Evolutionary conservation across 257 asterid species (phyloP), one percentile per base, ranked within the genome.

Genomic region (Prunella vulgaris): DNA sequence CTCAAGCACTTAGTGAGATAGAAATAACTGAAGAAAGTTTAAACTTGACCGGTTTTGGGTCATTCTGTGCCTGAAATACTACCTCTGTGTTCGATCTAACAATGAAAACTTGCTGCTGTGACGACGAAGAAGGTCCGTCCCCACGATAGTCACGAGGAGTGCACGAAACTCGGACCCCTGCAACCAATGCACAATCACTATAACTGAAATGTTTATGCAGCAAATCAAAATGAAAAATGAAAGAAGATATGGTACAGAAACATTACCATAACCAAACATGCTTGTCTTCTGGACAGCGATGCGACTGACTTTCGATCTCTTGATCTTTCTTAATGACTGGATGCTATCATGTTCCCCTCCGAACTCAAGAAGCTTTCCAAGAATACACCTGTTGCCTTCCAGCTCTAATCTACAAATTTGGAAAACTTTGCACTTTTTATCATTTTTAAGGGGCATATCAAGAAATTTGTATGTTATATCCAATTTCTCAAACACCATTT

Each of bases 381-480:
- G 81, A 49, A 89, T 60, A 74, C 62, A 74, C 60, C 83, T 87
- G 68, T 84, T 81, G 60, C 81, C 86, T 79, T 84, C 85, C 8
- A 89, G 83, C 87, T 87, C 95, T 65, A 92, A 77, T 79, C 98
- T 92, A 92, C 75, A 76, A n/a, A n/a, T n/a, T n/a, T n/a, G n/a
- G n/a, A n/a, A n/a, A n/a, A n/a, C n/a, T n/a, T n/a, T n/a, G n/a
- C n/a, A n/a, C n/a, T n/a, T n/a, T n/a, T n/a, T n/a, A n/a, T n/a
- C n/a, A n/a, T n/a, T n/a, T n/a, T n/a, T n/a, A n/a, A n/a, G n/a
- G 28, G 28, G 3, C 28, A 25, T 25, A 25, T 25, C 28, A 25
- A 3, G 28, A 25, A 25, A 25, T 25, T 25, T 25, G 28, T 25
- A 25, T 25, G 28, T 25, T 25, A 3, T 25, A 25, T 25, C 28